Evolutionary conservation across 352 stramenopile species (phyloP).

Genomic region (Phytopythium helicoides): DNA sequence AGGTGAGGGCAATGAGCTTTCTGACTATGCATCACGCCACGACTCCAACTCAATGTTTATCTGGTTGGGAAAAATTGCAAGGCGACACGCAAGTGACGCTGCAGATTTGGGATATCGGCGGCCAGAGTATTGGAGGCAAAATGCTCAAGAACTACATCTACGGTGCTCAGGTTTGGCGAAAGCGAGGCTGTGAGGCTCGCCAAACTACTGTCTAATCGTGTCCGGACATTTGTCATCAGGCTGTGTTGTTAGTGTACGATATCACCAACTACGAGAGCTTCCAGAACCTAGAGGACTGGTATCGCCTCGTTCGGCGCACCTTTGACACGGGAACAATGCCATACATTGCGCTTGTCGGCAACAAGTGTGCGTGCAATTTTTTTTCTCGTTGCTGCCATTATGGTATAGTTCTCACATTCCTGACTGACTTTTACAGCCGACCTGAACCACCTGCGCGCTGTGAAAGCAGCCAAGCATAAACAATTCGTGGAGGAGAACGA

Average conservation of each 20-base stretch:
- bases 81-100: slow-evolving; percentile 89
- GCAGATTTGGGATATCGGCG: slow-evolving; percentile 95
- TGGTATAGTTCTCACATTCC: slow-evolving; percentile 1
- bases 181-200: background rate
- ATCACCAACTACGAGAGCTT: slow-evolving; percentile 96
- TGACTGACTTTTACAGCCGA: slow-evolving; percentile 50
- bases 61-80: slow-evolving; percentile 16
- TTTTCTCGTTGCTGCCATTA: no score
- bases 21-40: background rate
- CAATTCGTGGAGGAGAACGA: slow-evolving; percentile 94
- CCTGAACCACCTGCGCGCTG: slow-evolving; percentile 88
- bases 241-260: slow-evolving; percentile 93
- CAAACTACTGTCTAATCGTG: background rate
- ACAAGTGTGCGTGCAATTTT: slow-evolving; percentile 77
- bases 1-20: slow-evolving; percentile 23
- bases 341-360: slow-evolving; percentile 89
- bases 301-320: slow-evolving; percentile 87
- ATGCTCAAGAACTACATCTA: slow-evolving; percentile 94
- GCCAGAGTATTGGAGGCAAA: slow-evolving; percentile 86
- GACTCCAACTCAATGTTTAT: background rate
- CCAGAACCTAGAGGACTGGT: slow-evolving; percentile 95
- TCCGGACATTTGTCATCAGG: slow-evolving; percentile 26
- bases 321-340: slow-evolving; percentile 86
- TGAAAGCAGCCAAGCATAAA: slow-evolving; percentile 88
- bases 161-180: slow-evolving; percentile 74